A percentile compares a stretch with the other conserved stretches of the same genome.
Evolutionary conservation across 1,284 basidiomycete genomes (phyloP).

Genomic region (Mycosarcoma maydis): DNA sequence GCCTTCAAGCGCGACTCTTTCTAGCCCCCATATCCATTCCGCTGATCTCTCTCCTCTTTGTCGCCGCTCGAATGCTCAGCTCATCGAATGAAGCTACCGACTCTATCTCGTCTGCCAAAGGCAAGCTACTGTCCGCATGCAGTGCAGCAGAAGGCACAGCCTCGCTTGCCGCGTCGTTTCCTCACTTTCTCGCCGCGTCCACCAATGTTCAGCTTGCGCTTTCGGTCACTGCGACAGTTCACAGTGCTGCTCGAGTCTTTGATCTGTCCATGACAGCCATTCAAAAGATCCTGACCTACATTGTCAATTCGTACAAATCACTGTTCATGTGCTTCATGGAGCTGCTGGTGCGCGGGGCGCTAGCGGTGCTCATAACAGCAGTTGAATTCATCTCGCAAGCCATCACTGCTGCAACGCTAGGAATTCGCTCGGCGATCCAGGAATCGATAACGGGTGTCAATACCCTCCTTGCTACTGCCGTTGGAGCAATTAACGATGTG

Average conservation of each 20-base stretch:
- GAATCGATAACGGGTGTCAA: slow-evolving; percentile 46
- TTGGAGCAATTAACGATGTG: slow-evolving; percentile 49
- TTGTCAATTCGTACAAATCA: slow-evolving; percentile 89
- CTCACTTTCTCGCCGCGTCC: slow-evolving; percentile 83
- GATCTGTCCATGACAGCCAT: slow-evolving; percentile 40
- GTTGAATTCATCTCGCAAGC: slow-evolving; percentile 74
- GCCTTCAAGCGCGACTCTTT: slow-evolving; percentile 81
- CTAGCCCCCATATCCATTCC: slow-evolving; percentile 76
- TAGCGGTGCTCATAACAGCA: slow-evolving; percentile 81
- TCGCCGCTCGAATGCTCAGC: slow-evolving; percentile 80
- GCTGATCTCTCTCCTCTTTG: slow-evolving; percentile 84
- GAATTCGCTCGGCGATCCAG: slow-evolving; percentile 77
- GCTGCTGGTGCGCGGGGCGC: slow-evolving; percentile 81
- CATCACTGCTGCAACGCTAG: slow-evolving; percentile 77
- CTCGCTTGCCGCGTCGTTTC: slow-evolving; percentile 81
- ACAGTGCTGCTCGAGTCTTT: slow-evolving; percentile 72
- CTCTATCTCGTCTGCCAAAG: slow-evolving; percentile 76
- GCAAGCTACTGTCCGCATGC: slow-evolving; percentile 79
- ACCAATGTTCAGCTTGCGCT: slow-evolving; percentile 81
- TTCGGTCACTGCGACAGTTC: slow-evolving; percentile 80
- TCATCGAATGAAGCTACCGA: slow-evolving; percentile 78
- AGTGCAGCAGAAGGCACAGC: slow-evolving; percentile 83
- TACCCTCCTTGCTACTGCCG: slow-evolving; percentile 25
- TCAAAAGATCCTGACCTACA: slow-evolving; percentile 71
- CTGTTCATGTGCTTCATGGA: slow-evolving; percentile 92